Evolutionary conservation across 2,329 filamentous ascomycete species (phyloP).

Genomic region (Monosporascus sp.): DNA sequence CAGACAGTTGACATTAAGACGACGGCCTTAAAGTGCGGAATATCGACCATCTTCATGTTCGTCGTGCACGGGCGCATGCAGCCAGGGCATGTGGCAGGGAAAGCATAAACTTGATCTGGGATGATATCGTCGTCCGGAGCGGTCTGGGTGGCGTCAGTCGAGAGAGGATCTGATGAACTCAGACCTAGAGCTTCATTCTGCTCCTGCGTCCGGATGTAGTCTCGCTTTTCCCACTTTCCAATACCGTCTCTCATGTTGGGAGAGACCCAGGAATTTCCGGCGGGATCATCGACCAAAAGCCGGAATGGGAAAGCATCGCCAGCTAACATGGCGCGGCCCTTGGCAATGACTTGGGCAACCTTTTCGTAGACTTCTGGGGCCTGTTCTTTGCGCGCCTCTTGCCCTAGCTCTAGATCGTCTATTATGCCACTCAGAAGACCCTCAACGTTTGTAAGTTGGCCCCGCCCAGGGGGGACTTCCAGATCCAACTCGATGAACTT

Average conservation of each 20-base stretch:
- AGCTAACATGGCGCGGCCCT: conserved; percentile 69
- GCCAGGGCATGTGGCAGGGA: conserved; percentile 86
- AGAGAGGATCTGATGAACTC: conserved; percentile 45
- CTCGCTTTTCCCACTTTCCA: conserved; percentile 84
- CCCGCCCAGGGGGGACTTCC: conserved; percentile 85
- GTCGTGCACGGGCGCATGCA: conserved; percentile 83
- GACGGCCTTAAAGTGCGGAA: conserved; percentile 96
- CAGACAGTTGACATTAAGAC: conserved; percentile 93
- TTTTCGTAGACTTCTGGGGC: conserved; percentile 74
- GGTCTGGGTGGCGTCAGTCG: conserved; percentile 39
- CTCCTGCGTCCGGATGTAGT: conserved; percentile 75
- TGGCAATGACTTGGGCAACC: conserved; percentile 69
- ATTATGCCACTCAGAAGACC: conserved; percentile 75
- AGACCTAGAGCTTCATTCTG: conserved; percentile 87
- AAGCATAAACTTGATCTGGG: conserved; percentile 87
- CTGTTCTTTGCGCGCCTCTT: conserved; percentile 74
- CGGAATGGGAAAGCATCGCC: conserved; percentile 83
- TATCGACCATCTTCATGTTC: conserved; percentile 98
- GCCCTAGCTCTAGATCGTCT: conserved; percentile 74
- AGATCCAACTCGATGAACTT: conserved; percentile 88
- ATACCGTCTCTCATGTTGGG: conserved; percentile 73
- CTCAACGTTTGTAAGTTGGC: conserved; percentile 90
- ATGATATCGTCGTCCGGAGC: conserved; percentile 70
- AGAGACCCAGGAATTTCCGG: conserved; percentile 95
- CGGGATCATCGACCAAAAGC: conserved; percentile 80